These are phyloP conservation scores for Plantago ovata DNA, from an alignment of 257 asterid genomes.

Conservation along the genomic window DNA sequence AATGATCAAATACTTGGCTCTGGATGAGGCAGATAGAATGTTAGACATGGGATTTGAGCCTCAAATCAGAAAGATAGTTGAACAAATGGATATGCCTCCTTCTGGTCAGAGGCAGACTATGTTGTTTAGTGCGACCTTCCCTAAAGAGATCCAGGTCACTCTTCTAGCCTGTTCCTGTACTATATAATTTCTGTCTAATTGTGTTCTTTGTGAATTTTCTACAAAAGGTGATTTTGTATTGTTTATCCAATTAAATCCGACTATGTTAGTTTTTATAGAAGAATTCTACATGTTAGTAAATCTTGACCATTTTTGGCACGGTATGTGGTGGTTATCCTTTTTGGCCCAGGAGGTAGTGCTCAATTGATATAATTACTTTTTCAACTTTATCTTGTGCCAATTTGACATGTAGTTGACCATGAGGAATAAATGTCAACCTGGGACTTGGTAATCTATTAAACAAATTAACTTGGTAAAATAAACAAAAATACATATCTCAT, in stretches of 20 bases:
- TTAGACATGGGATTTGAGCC: slow-evolving; percentile 97
- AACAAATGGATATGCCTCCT: slow-evolving; percentile 94
- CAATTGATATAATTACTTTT: no score
- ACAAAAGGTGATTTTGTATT: neutral
- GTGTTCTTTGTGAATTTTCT: neutral
- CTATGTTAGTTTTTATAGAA: neutral
- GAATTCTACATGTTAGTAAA: neutral
- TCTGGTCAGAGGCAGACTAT: slow-evolving; percentile 85
- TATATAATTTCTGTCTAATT: neutral
- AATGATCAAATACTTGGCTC: slow-evolving; percentile 83
- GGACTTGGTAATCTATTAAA: no score
- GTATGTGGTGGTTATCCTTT: no score
- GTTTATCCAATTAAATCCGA: neutral
- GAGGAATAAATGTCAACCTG: no score
- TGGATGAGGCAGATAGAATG: slow-evolving; percentile 96
- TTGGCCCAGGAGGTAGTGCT: no score
- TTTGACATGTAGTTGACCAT: no score
- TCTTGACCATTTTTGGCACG: no score
- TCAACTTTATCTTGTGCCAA: no score
- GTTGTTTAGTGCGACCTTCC: slow-evolving; percentile 93
- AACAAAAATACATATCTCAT: neutral
- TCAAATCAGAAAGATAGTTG: slow-evolving; percentile 86
- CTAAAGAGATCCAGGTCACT: slow-evolving; percentile 80
- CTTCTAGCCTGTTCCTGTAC: slow-evolving; percentile 11
- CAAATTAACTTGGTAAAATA: no score